Conservation (phyloP, 257 asterid species). For the Nicotiana obtusifolia region DNA sequence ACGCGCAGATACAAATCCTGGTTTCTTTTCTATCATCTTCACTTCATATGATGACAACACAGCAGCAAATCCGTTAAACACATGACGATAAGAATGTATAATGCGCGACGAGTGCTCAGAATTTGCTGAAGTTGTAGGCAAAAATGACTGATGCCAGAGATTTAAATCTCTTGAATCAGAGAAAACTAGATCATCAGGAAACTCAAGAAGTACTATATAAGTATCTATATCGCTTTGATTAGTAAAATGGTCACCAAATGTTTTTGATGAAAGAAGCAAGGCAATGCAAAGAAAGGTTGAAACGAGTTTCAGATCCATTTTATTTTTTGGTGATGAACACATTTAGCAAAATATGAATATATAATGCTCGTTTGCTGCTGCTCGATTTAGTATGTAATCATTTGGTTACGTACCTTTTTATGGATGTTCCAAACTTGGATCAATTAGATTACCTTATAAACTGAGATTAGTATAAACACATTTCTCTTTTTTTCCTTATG, state of each 20-base stretch:
- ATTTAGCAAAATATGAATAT: background rate
- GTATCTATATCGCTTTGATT: background rate
- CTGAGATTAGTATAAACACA: background rate
- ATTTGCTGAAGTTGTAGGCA: background rate
- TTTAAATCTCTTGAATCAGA: background rate
- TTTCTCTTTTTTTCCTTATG: no score
- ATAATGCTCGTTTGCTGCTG: background rate
- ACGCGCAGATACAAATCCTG: slow-evolving; percentile 9
- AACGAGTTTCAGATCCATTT: background rate
- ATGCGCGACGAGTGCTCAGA: background rate
- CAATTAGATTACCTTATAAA: background rate
- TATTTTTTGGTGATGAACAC: background rate
- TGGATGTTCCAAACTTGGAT: background rate
- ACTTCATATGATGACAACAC: background rate
- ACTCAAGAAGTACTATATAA: background rate
- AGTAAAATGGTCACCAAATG: background rate
- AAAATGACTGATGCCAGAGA: background rate
- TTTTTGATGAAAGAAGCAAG: background rate
- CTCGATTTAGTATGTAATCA: background rate
- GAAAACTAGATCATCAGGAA: background rate
- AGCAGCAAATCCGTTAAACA: slow-evolving; percentile 4
- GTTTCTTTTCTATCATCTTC: background rate
- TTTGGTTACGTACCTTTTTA: background rate
- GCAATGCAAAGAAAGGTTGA: background rate
- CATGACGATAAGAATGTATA: slow-evolving; percentile 1